These are phyloP conservation scores for Talaromyces verruculosus DNA, from an alignment of 2,329 filamentous ascomycete genomes.

Conservation along the genomic window DNA sequence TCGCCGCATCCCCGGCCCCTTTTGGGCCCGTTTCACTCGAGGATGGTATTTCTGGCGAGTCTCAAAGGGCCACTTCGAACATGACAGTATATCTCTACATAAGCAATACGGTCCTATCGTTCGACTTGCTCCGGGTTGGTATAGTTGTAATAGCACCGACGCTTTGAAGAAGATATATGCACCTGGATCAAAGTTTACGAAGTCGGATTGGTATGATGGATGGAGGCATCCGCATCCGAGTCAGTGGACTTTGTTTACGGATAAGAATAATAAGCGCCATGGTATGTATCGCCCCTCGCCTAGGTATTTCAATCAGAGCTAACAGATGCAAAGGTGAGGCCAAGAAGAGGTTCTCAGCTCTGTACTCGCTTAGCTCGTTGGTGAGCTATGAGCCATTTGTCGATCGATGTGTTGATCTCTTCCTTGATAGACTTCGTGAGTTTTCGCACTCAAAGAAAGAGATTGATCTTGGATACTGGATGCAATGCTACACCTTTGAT, in stretches of 20 bases:
- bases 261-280: constrained; percentile 41
- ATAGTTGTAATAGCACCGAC: constrained; percentile 20
- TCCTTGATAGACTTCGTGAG: constrained; percentile 41
- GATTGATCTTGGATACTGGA: constrained; percentile 44
- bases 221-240: constrained; percentile 26
- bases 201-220: constrained; percentile 25
- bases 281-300: constrained; percentile 23
- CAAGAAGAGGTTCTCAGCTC: constrained; percentile 43
- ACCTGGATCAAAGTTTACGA: constrained; percentile 22
- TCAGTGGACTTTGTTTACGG: constrained; percentile 36
- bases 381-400: constrained; percentile 53
- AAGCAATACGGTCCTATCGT: constrained; percentile 31
- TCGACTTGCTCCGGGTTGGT: constrained; percentile 22
- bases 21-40: constrained; percentile 46
- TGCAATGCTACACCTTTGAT: constrained; percentile 40
- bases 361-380: constrained; percentile 52
- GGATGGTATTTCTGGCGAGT: constrained; percentile 48
- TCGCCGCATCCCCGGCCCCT: constrained; percentile 47
- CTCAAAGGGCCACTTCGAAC: constrained; percentile 39
- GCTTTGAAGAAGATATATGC: constrained; percentile 24
- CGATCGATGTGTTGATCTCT: constrained; percentile 48
- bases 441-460: constrained; percentile 30
- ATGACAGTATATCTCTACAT: constrained; percentile 44
- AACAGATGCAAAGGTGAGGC: constrained; percentile 32
- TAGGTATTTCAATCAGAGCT: neutral